These are phyloP conservation scores for Tribonema minus DNA, from an alignment of 108 stramenopile genomes.

Conservation along the genomic window DNA sequence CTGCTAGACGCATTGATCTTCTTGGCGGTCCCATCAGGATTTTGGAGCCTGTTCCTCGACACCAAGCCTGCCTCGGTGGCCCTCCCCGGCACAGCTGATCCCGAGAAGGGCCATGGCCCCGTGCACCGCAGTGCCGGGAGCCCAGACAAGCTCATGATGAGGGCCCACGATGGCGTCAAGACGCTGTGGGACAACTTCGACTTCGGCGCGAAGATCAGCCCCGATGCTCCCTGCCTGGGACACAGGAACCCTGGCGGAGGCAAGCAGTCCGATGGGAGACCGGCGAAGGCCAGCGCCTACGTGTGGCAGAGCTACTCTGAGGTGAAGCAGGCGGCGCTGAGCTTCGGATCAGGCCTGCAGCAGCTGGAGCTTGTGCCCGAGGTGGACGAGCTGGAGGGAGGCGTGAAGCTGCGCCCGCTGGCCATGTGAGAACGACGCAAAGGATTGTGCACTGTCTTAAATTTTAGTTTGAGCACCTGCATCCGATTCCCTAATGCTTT, in stretches of 20 bases:
- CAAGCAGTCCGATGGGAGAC: no score
- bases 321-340: background rate
- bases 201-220: slow-evolving; percentile 29
- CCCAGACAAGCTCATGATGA: background rate
- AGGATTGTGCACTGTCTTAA: background rate
- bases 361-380: background rate
- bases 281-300: background rate
- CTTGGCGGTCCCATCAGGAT: background rate
- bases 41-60: background rate
- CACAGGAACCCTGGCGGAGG: background rate
- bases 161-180: background rate
- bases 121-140: background rate
- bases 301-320: background rate
- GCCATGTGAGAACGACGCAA: background rate
- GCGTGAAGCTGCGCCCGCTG: background rate
- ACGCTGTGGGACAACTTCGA: slow-evolving; percentile 44
- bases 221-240: slow-evolving; percentile 45
- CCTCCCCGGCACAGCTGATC: background rate
- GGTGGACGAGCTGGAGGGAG: background rate
- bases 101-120: background rate
- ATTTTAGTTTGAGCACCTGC: no score
- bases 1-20: background rate
- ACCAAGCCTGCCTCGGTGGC: background rate
- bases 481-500: no score
- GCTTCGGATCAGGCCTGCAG: background rate